Percentiles rank a stretch among this genome's conserved stretches.
These are phyloP conservation scores for Cephaloascus fragrans DNA, from an alignment of 805 yeast genomes.

Conservation along the genomic window DNA sequence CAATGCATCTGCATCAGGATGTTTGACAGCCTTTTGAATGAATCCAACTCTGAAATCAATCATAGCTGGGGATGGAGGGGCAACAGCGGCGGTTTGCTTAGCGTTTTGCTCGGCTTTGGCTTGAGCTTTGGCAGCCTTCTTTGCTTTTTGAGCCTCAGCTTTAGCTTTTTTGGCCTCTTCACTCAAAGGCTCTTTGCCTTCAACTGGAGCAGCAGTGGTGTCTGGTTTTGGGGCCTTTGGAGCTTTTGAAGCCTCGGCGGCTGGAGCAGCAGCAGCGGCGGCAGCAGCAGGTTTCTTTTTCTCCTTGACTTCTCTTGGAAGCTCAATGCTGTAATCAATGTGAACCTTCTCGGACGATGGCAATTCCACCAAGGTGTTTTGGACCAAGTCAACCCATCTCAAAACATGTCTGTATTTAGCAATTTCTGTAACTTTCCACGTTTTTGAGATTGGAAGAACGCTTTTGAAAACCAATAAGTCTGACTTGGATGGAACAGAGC, in stretches of 20 bases:
- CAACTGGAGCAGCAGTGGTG: conserved; percentile 9
- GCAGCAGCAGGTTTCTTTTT: conserved; percentile 36
- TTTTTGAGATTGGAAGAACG: conserved; percentile 49
- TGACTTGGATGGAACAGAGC: conserved; percentile 54
- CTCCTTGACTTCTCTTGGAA: conserved; percentile 71
- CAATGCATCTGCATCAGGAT: conserved; percentile 95
- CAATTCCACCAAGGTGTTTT: conserved; percentile 47
- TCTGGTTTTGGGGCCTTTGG: conserved; percentile 3
- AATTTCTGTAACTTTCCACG: conserved; percentile 46
- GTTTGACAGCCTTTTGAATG: conserved; percentile 92
- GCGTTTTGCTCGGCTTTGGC: conserved; percentile 46
- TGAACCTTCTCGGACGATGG: conserved; percentile 42
- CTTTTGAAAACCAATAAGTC: conserved; percentile 65
- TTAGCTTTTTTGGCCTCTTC: conserved; percentile 33
- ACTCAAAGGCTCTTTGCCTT: conserved; percentile 8
- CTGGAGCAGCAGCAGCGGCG: conserved; percentile 9
- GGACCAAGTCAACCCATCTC: conserved; percentile 90
- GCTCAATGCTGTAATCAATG: conserved; percentile 49
- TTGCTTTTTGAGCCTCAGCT: conserved; percentile 55
- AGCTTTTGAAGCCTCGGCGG: conserved; percentile 8
- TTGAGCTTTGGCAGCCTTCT: conserved; percentile 52
- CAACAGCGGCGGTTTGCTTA: conserved; percentile 42
- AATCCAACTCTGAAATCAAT: conserved; percentile 93
- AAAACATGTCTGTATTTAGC: conserved; percentile 70
- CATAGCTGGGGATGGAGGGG: conserved; percentile 70